A percentile compares a stretch with the other conserved stretches of the same genome.
Conservation (phyloP, 1,139 yeast genomes). For the Suhomyces bribrorum region DNA sequence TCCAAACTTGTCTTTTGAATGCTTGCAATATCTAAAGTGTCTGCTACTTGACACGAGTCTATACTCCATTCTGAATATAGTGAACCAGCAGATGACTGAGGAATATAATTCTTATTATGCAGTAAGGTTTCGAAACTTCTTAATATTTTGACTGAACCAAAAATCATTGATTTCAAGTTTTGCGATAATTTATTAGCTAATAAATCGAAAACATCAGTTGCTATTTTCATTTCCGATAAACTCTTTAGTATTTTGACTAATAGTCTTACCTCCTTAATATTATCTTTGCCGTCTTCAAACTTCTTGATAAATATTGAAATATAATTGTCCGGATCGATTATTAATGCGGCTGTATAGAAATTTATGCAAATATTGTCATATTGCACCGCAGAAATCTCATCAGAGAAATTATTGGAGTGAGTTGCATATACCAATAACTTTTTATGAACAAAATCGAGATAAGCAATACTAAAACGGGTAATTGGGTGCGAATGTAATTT, state of each 20-base stretch:
- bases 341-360: constrained; percentile 44
- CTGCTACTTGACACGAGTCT: constrained; percentile 10
- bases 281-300: constrained; percentile 29
- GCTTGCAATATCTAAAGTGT: constrained; percentile 3
- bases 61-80: constrained; percentile 15
- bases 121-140: constrained; percentile 21
- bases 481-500: constrained; percentile 38
- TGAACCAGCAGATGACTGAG: constrained; percentile 13
- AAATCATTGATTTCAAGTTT: constrained; percentile 32
- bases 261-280: constrained; percentile 31
- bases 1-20: constrained; percentile 16
- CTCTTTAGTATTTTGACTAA: constrained; percentile 43
- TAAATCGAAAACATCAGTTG: constrained; percentile 23
- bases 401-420: constrained; percentile 9
- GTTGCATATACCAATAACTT: constrained; percentile 18
- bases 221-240: constrained; percentile 33
- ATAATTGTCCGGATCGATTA: constrained; percentile 41
- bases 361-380: constrained; percentile 36
- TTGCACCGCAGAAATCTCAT: constrained; percentile 10
- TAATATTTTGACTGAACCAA: constrained; percentile 33
- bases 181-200: constrained; percentile 26
- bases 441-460: constrained; percentile 40
- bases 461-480: constrained; percentile 41
- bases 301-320: constrained; percentile 25
- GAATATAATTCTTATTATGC: constrained; percentile 2